A percentile compares a stretch with the other conserved stretches of the same genome.
phyloP scores from a whole-genome alignment of 495 filamentous ascomycete species.

The Lasiosphaeria ovina region DNA sequence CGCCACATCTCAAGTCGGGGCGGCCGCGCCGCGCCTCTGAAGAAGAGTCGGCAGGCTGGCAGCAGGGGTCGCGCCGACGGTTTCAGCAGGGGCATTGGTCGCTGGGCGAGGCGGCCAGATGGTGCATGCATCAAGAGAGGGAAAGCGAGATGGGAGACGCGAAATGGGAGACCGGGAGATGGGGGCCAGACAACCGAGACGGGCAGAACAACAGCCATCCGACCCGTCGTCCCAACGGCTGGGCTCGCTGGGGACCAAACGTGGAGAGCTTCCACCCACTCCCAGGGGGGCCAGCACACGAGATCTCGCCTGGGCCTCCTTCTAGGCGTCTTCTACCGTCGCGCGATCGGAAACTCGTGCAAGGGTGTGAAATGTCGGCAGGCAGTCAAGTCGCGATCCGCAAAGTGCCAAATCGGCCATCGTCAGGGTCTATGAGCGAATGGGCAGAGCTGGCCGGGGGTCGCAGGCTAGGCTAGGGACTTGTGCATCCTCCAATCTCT shows the following conservation, averaged over 20 bases:
- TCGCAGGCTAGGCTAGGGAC: background rate
- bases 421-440: background rate
- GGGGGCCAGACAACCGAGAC: constrained; percentile 19
- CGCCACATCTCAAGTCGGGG: constrained; percentile 22
- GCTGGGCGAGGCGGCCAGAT: constrained; percentile 8
- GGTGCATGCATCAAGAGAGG: constrained; percentile 15
- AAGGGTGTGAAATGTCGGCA: constrained; percentile 4
- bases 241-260: constrained; percentile 10
- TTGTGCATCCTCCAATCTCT: constrained; percentile 2
- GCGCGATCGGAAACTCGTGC: constrained; percentile 9
- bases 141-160: constrained; percentile 1
- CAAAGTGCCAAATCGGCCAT: background rate
- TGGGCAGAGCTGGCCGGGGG: background rate
- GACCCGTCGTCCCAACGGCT: constrained; percentile 10
- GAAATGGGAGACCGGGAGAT: background rate
- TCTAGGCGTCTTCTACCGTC: constrained; percentile 23
- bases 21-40: constrained; percentile 22
- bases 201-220: constrained; percentile 14
- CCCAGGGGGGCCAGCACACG: background rate
- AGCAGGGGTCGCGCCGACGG: constrained; percentile 23
- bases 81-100: constrained; percentile 27
- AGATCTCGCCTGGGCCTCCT: constrained; percentile 14
- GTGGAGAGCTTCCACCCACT: background rate
- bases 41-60: constrained; percentile 7
- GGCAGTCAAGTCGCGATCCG: background rate